Conservation (phyloP, 1,284 basidiomycete genomes). For the Mycena sp. region DNA sequence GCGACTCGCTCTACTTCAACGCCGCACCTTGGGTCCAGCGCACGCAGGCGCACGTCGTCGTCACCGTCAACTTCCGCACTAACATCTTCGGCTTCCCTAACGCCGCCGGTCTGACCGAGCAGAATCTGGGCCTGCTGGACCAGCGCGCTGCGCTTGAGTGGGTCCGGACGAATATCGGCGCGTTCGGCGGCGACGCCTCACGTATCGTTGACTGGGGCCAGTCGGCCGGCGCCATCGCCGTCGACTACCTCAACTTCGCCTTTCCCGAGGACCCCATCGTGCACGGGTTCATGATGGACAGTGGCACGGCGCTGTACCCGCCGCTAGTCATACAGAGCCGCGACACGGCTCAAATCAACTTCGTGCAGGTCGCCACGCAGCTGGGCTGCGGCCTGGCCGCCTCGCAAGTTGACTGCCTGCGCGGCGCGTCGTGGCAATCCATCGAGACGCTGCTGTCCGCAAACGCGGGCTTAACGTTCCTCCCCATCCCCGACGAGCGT, state of each 20-base stretch:
- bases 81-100: slow-evolving; percentile 14
- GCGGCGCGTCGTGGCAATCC: not conserved
- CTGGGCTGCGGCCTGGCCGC: not conserved
- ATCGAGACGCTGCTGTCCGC: not conserved
- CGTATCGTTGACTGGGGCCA: slow-evolving; percentile 14
- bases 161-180: slow-evolving; percentile 12
- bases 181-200: slow-evolving; percentile 24
- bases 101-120: not conserved
- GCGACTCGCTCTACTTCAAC: slow-evolving; percentile 5
- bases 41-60: slow-evolving; percentile 11
- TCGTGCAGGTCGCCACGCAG: not conserved
- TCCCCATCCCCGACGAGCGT: not conserved
- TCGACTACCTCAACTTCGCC: not conserved
- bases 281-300: not conserved
- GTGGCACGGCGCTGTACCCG: slow-evolving; percentile 1
- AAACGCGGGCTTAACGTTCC: not conserved
- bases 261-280: slow-evolving; percentile 6
- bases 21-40: slow-evolving; percentile 2
- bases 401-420: not conserved
- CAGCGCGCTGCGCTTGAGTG: slow-evolving; percentile 15
- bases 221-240: slow-evolving; percentile 12
- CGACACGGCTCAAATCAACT: not conserved
- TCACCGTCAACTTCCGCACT: slow-evolving; percentile 7
- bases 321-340: not conserved
- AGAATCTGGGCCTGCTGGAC: slow-evolving; percentile 19